Evolutionary conservation across 192 early-diverging fungal genomes (phyloP), one percentile per base, ranked within the genome.

Genomic region (Cladochytrium replicatum): DNA sequence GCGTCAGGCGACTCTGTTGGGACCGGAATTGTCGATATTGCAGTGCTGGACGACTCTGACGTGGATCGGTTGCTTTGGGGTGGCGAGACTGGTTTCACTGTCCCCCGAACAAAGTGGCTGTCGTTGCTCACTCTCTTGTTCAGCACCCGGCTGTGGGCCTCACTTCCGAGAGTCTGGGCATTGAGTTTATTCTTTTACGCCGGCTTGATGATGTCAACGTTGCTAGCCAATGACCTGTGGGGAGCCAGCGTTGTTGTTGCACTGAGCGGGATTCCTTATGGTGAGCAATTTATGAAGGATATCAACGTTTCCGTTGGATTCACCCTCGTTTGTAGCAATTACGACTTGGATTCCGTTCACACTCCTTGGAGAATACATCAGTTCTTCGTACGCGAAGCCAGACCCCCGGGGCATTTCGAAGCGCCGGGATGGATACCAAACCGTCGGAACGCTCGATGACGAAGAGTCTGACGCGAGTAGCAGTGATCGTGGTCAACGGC

Each of bases 331-430:
- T 2, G 6, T 26, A 65, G 61, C 86, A 0, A 69, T 88, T 13
- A 76, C 79, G 13, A 64, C 85, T 53, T 97, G 94, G 94, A 72
- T 87, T n/a, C 94, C 94, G 2, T 93, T 92, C 64, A 78, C 87
- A 0, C 70, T 97, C 41, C 71, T 97, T 2, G 90, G 91, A 25
- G 86, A 88, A 55, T 78, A 72, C 50, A 54, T 84, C n/a, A 63
- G 34, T 9, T 32, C 34, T 19, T 32, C 3, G 13, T 31, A 54
- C 43, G n/a, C 8, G 8, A 8, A n/a, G 8, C n/a, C 32, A 8
- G 32, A 34, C 32, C 32, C 32, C 32, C 8, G 29, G 8, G 15
- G 43, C 43, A 15, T 11, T 11, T 11, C 43, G 8, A 4, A 24
- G 52, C 43, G 29, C 19, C 8, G 8, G 8, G 8, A 4, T 22